phyloP scores from a whole-genome alignment of 208 protist genomes.

The Cochliopodium minus region DNA sequence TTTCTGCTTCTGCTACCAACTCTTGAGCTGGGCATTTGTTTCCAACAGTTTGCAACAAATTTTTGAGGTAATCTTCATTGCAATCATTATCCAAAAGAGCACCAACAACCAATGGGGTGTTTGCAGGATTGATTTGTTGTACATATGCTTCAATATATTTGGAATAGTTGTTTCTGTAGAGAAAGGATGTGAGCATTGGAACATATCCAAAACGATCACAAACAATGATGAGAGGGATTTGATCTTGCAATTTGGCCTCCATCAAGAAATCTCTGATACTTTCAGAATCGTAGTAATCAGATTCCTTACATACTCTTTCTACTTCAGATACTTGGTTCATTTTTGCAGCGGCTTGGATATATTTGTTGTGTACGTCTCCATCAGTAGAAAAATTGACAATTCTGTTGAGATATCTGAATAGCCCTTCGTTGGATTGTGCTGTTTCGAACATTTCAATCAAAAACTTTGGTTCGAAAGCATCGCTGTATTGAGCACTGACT shows the following conservation, averaged over 20 bases:
- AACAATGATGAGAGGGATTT: slow-evolving; percentile 97
- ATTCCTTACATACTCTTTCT: slow-evolving; percentile 93
- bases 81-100: slow-evolving; percentile 92
- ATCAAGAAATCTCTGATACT: slow-evolving; percentile 96
- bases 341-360: slow-evolving; percentile 94
- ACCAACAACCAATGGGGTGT: slow-evolving; percentile 90
- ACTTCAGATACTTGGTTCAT: slow-evolving; percentile 90
- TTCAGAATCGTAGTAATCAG: slow-evolving; percentile 86
- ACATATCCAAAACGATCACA: slow-evolving; percentile 96
- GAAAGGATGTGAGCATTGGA: slow-evolving; percentile 89
- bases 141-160: slow-evolving; percentile 90
- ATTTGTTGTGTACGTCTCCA: slow-evolving; percentile 95
- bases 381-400: slow-evolving; percentile 86
- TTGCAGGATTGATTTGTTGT: slow-evolving; percentile 75
- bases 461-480: slow-evolving; percentile 67
- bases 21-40: slow-evolving; percentile 77
- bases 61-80: slow-evolving; percentile 84
- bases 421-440: slow-evolving; percentile 78
- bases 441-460: slow-evolving; percentile 89
- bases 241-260: slow-evolving; percentile 87
- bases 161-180: slow-evolving; percentile 81
- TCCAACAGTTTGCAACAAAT: slow-evolving; percentile 74
- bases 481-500: slow-evolving; percentile 91
- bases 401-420: slow-evolving; percentile 86
- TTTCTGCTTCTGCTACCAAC: slow-evolving; percentile 54